Percentiles rank a stretch among this genome's conserved stretches.
Evolutionary conservation across 2,329 filamentous ascomycete species (phyloP).

Genomic region (Aspergillus ruber): DNA sequence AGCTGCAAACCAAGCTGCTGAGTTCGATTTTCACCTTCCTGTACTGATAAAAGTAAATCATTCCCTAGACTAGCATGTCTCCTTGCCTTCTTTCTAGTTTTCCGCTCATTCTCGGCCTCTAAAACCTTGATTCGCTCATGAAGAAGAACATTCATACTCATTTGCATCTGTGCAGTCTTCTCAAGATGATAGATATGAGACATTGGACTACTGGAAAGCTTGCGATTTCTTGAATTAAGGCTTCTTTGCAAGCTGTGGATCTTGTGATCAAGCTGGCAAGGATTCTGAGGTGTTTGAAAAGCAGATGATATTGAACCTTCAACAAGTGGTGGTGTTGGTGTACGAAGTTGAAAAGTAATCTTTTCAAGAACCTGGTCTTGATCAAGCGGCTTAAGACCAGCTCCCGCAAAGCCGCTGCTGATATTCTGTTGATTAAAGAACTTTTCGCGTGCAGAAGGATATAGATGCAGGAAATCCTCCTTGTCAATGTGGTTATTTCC

Average conservation of each 20-base stretch:
- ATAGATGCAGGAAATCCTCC: slow-evolving; percentile 1
- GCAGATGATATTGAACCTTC: slow-evolving; percentile 1
- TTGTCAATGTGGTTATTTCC: slow-evolving; percentile 1
- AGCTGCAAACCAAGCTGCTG: too few species aligned
- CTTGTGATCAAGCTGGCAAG: not conserved
- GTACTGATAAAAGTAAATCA: too few species aligned
- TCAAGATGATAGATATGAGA: not conserved
- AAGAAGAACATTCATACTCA: not conserved
- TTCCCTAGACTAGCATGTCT: too few species aligned
- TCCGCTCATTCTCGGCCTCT: not conserved
- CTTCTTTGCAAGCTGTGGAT: not conserved
- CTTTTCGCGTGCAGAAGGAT: not conserved
- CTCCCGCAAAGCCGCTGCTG: not conserved
- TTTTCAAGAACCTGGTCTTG: not conserved
- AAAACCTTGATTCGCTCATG: not conserved
- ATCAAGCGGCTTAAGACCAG: slow-evolving; percentile 2
- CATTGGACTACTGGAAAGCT: not conserved
- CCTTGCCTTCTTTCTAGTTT: not conserved
- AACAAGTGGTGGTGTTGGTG: slow-evolving; percentile 1
- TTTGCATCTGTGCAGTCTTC: not conserved
- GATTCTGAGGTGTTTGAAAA: slow-evolving; percentile 1
- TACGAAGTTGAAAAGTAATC: not conserved
- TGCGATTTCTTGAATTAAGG: not conserved
- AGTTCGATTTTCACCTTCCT: too few species aligned
- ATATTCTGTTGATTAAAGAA: slow-evolving; percentile 2